Evolutionary conservation across 768 basidiomycete species (phyloP), one percentile per base, ranked within the genome.

Genomic region (Kwoniella botswanensis): DNA sequence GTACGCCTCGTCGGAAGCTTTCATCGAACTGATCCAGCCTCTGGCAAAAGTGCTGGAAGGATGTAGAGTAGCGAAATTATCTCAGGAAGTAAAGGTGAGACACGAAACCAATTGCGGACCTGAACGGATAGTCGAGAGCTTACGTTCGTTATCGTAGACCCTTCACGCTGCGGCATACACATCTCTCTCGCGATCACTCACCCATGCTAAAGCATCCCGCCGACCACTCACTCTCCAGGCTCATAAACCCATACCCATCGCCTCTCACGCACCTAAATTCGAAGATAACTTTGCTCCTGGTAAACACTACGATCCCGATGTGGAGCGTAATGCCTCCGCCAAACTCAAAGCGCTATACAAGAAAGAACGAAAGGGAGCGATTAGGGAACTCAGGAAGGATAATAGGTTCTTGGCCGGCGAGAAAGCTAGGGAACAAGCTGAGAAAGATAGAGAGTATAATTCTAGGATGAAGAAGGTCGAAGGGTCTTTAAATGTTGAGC

Each of bases 231-330:
- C 79, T 13, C 87, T 98, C 22, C 97, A 99, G 85, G 87, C 91
- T 2, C 96, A 98, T 86, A 97, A 95, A 82, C 93, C 94, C 0
- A 96, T 98, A 57, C 93, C 97, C 4, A 98, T 99, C 75, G 89
- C 94, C 4, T 88, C 94, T 0, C 94, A 93, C 83, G 87, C 93
- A 26, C 97, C 97, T 79, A 96, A 94, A 82, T 99, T 99, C 84
- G 94, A 95, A 77, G 83, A 82, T 44, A 79, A 83, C 71, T 85
- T 82, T 74, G 76, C 79, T 44, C 82, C 82, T 68, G 82, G 79
- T 64, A 79, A 78, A 35, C 82, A 80, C 50, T 91, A 91, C 79
- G 97, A 98, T 83, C 95, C 96, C 10, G 94, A 99, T 83, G 89
- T 89, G 71, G 94, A 96, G 78, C 89, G 93, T 52, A 94, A 93